Percentiles rank a stretch among this genome's conserved stretches.
phyloP scores from a whole-genome alignment of 2,329 filamentous ascomycete species.

The Ceratocystis diversiconidia region DNA sequence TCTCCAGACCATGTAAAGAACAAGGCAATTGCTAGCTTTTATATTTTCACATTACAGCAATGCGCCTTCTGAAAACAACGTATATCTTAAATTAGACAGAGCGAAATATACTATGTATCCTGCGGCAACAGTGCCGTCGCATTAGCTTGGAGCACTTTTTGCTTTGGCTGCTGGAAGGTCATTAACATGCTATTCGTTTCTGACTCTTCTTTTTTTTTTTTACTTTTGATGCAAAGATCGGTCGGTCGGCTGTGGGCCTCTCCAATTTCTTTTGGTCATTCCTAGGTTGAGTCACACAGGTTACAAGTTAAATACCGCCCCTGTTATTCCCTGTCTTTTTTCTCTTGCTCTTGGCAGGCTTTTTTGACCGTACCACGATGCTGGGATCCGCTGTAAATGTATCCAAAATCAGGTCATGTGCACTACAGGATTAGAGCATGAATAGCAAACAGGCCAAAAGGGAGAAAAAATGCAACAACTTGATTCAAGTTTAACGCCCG shows the following conservation, averaged over 20 bases:
- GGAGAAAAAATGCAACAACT: neutral
- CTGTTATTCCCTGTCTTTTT: neutral
- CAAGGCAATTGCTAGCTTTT: neutral
- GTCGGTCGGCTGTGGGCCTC: neutral
- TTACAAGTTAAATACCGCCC: neutral
- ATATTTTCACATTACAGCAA: neutral
- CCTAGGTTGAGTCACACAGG: neutral
- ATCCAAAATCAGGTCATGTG: neutral
- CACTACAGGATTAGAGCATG: neutral
- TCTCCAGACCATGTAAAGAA: slow-evolving; percentile 1
- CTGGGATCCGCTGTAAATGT: neutral
- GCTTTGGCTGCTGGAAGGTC: no score
- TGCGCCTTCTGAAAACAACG: neutral
- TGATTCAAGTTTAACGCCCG: neutral
- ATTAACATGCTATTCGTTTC: no score
- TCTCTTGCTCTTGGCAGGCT: neutral
- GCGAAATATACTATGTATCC: neutral
- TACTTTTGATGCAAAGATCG: neutral
- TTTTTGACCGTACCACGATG: neutral
- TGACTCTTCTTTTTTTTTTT: neutral
- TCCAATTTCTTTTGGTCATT: neutral
- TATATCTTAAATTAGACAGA: neutral
- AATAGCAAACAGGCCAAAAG: neutral
- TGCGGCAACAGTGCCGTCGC: no score
- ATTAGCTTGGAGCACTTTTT: no score